Evolutionary conservation across 306 rosid species (phyloP), one percentile per base, ranked within the genome.

Genomic region (Sechiopsis laciniata): DNA sequence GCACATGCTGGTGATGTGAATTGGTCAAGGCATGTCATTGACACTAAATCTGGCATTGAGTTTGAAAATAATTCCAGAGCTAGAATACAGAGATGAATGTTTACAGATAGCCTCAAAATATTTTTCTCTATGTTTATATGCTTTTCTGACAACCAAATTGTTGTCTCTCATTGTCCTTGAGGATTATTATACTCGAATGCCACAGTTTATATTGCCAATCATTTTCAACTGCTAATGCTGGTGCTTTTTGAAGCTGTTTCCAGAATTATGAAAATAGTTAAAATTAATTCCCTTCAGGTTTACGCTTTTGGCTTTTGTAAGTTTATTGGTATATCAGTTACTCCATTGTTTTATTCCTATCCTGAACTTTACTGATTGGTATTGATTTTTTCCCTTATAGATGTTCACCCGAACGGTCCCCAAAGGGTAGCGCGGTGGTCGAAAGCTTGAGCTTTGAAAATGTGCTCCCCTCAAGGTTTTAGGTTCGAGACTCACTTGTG

Each of bases 231-330:
- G 58, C 45, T 22, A 70, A 75, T 75, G 75, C 96, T 91, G 99
- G 82, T 95, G 60, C 92, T 95, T 68, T 97, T 95, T 81, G 99
- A 96, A 80, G 89, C 92, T 60, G 99, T 97, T 59, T 89, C 92
- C 55, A 82, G 84, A 85, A 91, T 84, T 73, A 88, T 91, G 96
- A 91, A 81, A 71, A 78, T 95, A 68, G 84, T 91, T 69, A 89
- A 81, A 84, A 84, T 94, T 76, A 94, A 94, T 84, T 85, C 97
- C 21, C 78, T 94, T 76, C 88, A 88, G 78, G 55, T 94, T 84
- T 94, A 94, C 82, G 99, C 99, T 2, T 94, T 91, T 83, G 99
- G 99, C 72, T 91, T 94, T 74, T 91, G 99, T 94, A 88, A 91
- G 99, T 84, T 72, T 75, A 62, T 75, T 19, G 48, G 61, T 76